phyloP scores from a whole-genome alignment of 257 asterid genomes.

The Forsythia viridissima region DNA sequence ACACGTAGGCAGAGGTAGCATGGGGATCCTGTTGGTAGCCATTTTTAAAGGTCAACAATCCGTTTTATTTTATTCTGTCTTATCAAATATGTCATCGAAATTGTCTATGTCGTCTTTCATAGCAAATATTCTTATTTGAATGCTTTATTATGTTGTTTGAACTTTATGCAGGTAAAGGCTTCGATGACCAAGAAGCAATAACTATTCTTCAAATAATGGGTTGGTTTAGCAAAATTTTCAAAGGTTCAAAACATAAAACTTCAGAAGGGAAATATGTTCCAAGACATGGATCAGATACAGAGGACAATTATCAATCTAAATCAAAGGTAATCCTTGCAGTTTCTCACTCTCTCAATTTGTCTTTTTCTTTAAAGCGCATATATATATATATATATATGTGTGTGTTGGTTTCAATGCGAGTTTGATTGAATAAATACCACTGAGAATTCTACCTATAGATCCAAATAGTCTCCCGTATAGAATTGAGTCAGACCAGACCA shows the following conservation, averaged over 20 bases:
- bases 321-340: not conserved
- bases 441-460: too few relatives aligned
- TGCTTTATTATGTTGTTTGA: not conserved
- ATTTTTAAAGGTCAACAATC: too few relatives aligned
- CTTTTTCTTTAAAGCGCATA: too few relatives aligned
- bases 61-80: too few relatives aligned
- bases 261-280: not conserved
- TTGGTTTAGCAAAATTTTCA: not conserved
- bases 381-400: too few relatives aligned
- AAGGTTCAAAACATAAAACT: not conserved
- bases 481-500: too few relatives aligned
- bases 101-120: not conserved
- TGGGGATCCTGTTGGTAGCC: too few relatives aligned
- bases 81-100: too few relatives aligned
- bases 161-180: not conserved
- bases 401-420: too few relatives aligned
- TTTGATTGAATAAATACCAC: too few relatives aligned
- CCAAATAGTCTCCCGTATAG: too few relatives aligned
- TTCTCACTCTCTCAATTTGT: not conserved
- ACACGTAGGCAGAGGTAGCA: too few relatives aligned
- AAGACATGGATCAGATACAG: not conserved
- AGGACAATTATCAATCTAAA: not conserved
- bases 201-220: not conserved
- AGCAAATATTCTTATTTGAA: not conserved
- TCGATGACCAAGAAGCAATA: not conserved